Percentiles rank a stretch among this genome's conserved stretches.
phyloP scores from a whole-genome alignment of 116 monocot species.

The Phalaenopsis hybrid region DNA sequence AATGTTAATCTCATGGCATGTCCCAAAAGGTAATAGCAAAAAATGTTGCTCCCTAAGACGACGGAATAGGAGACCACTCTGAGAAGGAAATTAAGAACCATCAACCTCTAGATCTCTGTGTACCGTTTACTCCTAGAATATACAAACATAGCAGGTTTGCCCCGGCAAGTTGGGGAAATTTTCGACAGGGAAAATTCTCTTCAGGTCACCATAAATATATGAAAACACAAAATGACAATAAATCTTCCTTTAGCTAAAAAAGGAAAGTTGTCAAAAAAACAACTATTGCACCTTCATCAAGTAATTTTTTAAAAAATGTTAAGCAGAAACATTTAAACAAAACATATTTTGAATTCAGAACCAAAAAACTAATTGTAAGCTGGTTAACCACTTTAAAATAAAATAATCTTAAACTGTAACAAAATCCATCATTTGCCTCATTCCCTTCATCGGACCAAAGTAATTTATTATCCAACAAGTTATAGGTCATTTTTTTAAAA shows the following conservation, averaged over 20 bases:
- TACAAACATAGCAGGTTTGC: slow-evolving; percentile 23
- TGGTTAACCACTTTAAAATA: too few relatives aligned
- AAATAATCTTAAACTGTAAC: too few relatives aligned
- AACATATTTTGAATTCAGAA: too few relatives aligned
- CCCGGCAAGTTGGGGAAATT: slow-evolving; percentile 7
- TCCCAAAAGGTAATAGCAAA: slow-evolving; percentile 31
- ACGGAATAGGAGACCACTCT: slow-evolving; percentile 32
- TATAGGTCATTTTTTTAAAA: too few relatives aligned
- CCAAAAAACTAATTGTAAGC: too few relatives aligned
- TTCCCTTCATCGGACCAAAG: too few relatives aligned
- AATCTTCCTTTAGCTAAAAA: neutral
- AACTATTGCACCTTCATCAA: too few relatives aligned
- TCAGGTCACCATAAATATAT: neutral
- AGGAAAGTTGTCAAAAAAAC: neutral
- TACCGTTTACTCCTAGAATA: slow-evolving; percentile 13
- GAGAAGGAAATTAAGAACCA: neutral
- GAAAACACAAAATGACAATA: neutral
- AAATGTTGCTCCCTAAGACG: slow-evolving; percentile 13
- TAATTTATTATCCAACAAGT: too few relatives aligned
- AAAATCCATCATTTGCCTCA: too few relatives aligned
- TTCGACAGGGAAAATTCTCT: slow-evolving; percentile 7
- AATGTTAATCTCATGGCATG: slow-evolving; percentile 24
- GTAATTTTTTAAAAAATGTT: too few relatives aligned
- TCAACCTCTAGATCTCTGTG: slow-evolving; percentile 11
- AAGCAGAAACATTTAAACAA: too few relatives aligned